A percentile compares a stretch with the other conserved stretches of the same genome.
Evolutionary conservation across 768 basidiomycete genomes (phyloP).

Genomic region (Russula earlei): DNA sequence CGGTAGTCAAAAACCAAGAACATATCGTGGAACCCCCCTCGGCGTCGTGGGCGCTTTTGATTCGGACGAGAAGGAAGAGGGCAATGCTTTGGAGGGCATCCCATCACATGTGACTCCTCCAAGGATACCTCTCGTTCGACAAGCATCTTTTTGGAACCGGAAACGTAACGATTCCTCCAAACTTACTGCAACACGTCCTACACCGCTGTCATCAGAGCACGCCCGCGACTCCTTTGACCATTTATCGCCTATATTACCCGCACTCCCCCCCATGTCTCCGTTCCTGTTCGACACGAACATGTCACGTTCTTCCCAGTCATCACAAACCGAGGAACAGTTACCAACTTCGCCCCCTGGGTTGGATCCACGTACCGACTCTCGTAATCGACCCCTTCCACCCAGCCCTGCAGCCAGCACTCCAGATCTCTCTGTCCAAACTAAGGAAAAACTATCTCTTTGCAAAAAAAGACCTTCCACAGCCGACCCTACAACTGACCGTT

Average conservation of each 20-base stretch:
- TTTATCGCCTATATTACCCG: conserved; percentile 30
- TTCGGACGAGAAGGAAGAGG: conserved; percentile 34
- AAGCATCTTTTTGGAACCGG: conserved; percentile 21
- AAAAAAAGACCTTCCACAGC: conserved; percentile 35
- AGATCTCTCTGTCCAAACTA: conserved; percentile 7
- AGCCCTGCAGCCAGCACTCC: conserved; percentile 1
- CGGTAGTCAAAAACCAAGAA: conserved; percentile 30
- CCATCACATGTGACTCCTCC: conserved; percentile 21
- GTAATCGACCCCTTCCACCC: conserved; percentile 1
- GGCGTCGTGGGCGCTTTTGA: conserved; percentile 33
- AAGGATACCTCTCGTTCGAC: conserved; percentile 13
- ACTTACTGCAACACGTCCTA: conserved; percentile 21
- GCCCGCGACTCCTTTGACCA: conserved; percentile 25
- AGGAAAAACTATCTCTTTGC: neutral
- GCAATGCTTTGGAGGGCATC: conserved; percentile 32
- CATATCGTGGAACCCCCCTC: conserved; percentile 50
- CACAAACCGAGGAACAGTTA: conserved; percentile 23
- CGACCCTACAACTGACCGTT: conserved; percentile 28
- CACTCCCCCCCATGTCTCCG: conserved; percentile 36
- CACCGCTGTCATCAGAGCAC: conserved; percentile 25
- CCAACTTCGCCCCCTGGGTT: conserved; percentile 18
- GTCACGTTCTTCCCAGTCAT: conserved; percentile 21
- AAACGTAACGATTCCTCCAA: conserved; percentile 32
- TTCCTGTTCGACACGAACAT: conserved; percentile 29
- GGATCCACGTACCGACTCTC: neutral